A percentile compares a stretch with the other conserved stretches of the same genome.
These are phyloP conservation scores for Arthrobotrys pseudoclavata DNA, from an alignment of 2,329 filamentous ascomycete genomes.

Conservation along the genomic window DNA sequence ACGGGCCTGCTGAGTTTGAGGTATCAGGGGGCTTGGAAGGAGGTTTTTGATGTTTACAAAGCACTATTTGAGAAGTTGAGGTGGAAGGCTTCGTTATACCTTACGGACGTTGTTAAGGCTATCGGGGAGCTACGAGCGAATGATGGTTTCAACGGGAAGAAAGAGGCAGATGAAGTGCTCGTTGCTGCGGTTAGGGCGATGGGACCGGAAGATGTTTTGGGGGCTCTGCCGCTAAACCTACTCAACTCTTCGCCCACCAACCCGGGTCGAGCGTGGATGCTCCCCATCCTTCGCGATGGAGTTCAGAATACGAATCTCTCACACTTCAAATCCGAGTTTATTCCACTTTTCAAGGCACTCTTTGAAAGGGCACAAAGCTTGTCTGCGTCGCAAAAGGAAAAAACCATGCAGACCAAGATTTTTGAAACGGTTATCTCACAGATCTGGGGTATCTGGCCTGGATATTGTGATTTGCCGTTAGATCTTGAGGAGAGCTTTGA, in stretches of 20 bases:
- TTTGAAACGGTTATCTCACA: slow-evolving; percentile 97
- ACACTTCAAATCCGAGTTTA: slow-evolving; percentile 87
- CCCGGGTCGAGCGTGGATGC: slow-evolving; percentile 90
- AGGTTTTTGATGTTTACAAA: slow-evolving; percentile 89
- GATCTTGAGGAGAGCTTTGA: slow-evolving; percentile 83
- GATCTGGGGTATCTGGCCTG: slow-evolving; percentile 92
- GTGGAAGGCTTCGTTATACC: slow-evolving; percentile 85
- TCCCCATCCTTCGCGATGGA: slow-evolving; percentile 89
- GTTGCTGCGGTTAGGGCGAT: slow-evolving; percentile 89
- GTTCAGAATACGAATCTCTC: slow-evolving; percentile 87
- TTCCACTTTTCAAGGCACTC: slow-evolving; percentile 89
- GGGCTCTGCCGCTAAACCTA: slow-evolving; percentile 87
- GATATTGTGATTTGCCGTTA: slow-evolving; percentile 92
- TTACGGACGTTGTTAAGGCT: slow-evolving; percentile 80
- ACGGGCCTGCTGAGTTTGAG: slow-evolving; percentile 85
- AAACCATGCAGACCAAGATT: slow-evolving; percentile 96
- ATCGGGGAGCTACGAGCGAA: slow-evolving; percentile 90
- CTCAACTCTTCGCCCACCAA: slow-evolving; percentile 81
- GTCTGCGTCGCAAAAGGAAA: slow-evolving; percentile 78
- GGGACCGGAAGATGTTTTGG: slow-evolving; percentile 86
- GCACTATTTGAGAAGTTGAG: slow-evolving; percentile 88
- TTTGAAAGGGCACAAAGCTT: slow-evolving; percentile 79
- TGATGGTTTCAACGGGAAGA: slow-evolving; percentile 91
- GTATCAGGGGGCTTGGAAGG: slow-evolving; percentile 93
- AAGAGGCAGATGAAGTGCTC: slow-evolving; percentile 91